Evolutionary conservation across 2,329 filamentous ascomycete species (phyloP).

Genomic region (Phialophora macrospora): DNA sequence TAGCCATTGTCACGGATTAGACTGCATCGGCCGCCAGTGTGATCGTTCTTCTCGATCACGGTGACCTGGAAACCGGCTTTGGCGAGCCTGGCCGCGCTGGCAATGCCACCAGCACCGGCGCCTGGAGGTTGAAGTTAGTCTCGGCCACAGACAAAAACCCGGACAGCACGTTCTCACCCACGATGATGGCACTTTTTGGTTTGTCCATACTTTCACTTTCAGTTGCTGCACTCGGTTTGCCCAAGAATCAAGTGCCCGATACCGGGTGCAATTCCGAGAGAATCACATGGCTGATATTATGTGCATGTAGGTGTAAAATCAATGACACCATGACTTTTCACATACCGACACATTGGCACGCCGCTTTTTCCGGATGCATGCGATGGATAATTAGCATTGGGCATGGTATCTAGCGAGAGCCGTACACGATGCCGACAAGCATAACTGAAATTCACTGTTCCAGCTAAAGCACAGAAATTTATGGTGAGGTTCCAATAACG

Average conservation of each 20-base stretch:
- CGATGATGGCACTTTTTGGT: conserved; percentile 58
- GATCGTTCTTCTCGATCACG: conserved; percentile 76
- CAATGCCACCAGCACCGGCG: conserved; percentile 72
- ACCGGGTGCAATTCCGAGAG: not conserved
- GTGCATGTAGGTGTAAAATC: conserved; percentile 23
- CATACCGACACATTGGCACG: conserved; percentile 7
- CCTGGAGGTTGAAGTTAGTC: conserved; percentile 49
- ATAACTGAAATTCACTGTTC: not conserved
- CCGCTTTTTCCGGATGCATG: not conserved
- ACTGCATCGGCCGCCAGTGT: conserved; percentile 73
- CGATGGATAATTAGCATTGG: not conserved
- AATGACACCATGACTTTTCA: conserved; percentile 38
- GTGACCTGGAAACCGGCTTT: conserved; percentile 74
- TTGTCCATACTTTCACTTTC: conserved; percentile 34
- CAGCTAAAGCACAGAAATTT: not conserved
- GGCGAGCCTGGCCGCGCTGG: conserved; percentile 72
- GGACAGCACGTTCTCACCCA: conserved; percentile 50
- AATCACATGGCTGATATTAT: conserved; percentile 27
- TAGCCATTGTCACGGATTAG: conserved; percentile 59
- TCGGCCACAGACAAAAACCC: not conserved
- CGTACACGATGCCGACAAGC: not conserved
- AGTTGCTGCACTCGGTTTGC: not conserved
- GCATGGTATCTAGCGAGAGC: not conserved
- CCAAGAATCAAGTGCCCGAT: conserved; percentile 5
- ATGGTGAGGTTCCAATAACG: not conserved